Evolutionary conservation across 148 eudicot genomes (phyloP).

Genomic region (Rhododendron kiyosumense): DNA sequence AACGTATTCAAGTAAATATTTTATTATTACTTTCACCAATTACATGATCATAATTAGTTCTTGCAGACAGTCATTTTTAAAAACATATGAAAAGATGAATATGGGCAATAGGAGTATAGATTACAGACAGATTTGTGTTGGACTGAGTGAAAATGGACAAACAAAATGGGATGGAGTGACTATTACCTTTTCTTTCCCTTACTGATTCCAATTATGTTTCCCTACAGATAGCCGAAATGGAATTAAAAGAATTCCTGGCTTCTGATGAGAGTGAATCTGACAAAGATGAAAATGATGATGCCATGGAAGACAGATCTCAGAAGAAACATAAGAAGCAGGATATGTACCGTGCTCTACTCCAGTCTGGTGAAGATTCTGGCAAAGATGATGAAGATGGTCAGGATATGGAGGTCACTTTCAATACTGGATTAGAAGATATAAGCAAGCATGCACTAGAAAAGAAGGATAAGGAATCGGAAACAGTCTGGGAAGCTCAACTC

Average conservation of each 20-base stretch:
- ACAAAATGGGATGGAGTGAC: not conserved
- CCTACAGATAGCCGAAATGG: slow-evolving; percentile 62
- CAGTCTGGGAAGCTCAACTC: slow-evolving; percentile 81
- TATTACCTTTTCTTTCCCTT: not conserved
- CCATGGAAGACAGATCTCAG: slow-evolving; percentile 18
- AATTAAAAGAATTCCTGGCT: slow-evolving; percentile 73
- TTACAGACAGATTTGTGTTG: too few species aligned
- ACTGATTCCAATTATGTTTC: not conserved
- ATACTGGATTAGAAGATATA: slow-evolving; percentile 83
- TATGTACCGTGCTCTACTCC: slow-evolving; percentile 59
- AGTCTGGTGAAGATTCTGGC: slow-evolving; percentile 70
- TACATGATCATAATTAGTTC: not conserved
- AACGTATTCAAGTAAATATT: not conserved
- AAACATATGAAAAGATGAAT: too few species aligned
- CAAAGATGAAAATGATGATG: slow-evolving; percentile 38
- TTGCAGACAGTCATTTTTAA: not conserved
- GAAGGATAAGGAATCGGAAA: slow-evolving; percentile 73
- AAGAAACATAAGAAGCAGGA: slow-evolving; percentile 50
- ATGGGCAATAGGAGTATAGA: not conserved
- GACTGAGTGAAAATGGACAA: not conserved
- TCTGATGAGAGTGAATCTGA: slow-evolving; percentile 76
- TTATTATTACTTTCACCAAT: not conserved
- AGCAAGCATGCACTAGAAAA: slow-evolving; percentile 79
- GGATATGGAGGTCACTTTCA: slow-evolving; percentile 98
- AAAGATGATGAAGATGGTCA: slow-evolving; percentile 51